Evolutionary conservation across 2,329 filamentous ascomycete genomes (phyloP), one percentile per base, ranked within the genome.

Genomic region (Sporothrix mexicana): DNA sequence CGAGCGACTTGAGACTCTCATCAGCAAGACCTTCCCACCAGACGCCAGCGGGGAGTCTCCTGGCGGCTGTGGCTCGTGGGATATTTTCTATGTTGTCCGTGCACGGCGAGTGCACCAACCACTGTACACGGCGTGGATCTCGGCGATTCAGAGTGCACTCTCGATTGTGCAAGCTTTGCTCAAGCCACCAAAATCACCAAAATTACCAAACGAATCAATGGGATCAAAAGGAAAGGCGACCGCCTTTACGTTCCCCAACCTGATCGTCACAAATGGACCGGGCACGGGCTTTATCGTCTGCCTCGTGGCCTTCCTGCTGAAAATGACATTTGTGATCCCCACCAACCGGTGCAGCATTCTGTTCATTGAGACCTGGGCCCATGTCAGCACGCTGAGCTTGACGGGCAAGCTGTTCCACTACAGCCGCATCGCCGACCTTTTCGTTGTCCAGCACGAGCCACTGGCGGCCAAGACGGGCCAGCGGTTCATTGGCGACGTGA

Each of bases 301-400:
- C 1, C 70, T 88, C 1, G 83, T 83, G 0, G 86, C 85, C 0
- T 84, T 86, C 53, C 0, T 83, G 0, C 77, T 89, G 66, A 88
- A 86, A 77, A 74, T 88, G 12, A 76, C 84, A 47, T 82, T 77
- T 70, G 10, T 84, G 6, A 82, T 83, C 36, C 85, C 85, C 0
- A 80, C 84, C 23, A 82, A 85, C 41, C 87, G 87, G 75, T 91
- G 95, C 83, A 88, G 90, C 75, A 91, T 92, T 10, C 85, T 98
- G 15, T 99, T 96, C 80, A 88, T 98, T 41, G 96, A 99, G 84
- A 96, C 93, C 23, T 98, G 95, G 91, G 95, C 96, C 2, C 88
- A 96, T 17, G 93, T 97, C 17, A 91, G 87, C 76, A 91, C 88
- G 13, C 82, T 98, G 76, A 98, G 95, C 82, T 81, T 98, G 73